Conservation (phyloP, 2,329 filamentous ascomycete species). For the Phialemoniopsis sp. region DNA sequence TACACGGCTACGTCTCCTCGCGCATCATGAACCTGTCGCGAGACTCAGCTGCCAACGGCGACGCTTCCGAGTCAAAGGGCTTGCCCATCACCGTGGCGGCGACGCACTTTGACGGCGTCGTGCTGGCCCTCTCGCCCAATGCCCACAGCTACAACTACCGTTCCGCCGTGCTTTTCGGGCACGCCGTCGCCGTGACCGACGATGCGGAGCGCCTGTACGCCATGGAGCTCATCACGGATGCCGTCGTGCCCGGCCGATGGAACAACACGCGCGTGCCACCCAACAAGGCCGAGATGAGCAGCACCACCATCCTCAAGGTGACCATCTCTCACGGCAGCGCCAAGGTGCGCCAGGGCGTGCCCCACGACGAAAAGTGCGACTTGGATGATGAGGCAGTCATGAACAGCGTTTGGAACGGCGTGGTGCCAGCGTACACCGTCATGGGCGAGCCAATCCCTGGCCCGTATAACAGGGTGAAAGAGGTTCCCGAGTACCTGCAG, state of each 20-base stretch:
- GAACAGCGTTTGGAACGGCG: slow-evolving; percentile 49
- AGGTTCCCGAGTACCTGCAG: slow-evolving; percentile 58
- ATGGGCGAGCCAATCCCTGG: slow-evolving; percentile 61
- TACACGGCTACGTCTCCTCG: slow-evolving; percentile 80
- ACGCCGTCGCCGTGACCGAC: slow-evolving; percentile 63
- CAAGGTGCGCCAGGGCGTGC: slow-evolving; percentile 66
- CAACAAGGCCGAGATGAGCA: slow-evolving; percentile 68
- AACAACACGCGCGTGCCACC: slow-evolving; percentile 65
- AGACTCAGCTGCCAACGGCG: slow-evolving; percentile 6
- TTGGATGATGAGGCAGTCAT: slow-evolving; percentile 34
- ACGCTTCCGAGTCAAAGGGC: slow-evolving; percentile 34
- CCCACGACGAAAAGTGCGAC: slow-evolving; percentile 50
- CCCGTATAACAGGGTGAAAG: slow-evolving; percentile 51
- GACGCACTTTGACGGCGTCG: slow-evolving; percentile 73
- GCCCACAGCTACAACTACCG: slow-evolving; percentile 86
- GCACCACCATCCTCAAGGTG: slow-evolving; percentile 69
- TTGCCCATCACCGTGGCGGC: slow-evolving; percentile 71
- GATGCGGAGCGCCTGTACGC: slow-evolving; percentile 70
- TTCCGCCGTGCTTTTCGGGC: slow-evolving; percentile 73
- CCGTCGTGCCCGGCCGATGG: slow-evolving; percentile 67
- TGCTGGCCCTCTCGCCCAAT: slow-evolving; percentile 76
- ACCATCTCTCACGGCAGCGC: slow-evolving; percentile 67
- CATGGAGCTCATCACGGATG: slow-evolving; percentile 74
- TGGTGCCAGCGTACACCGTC: slow-evolving; percentile 57
- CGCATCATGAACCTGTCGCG: slow-evolving; percentile 68